phyloP scores from a whole-genome alignment of 371 early-diverging fungal species.

The Vittaforma corneae region DNA sequence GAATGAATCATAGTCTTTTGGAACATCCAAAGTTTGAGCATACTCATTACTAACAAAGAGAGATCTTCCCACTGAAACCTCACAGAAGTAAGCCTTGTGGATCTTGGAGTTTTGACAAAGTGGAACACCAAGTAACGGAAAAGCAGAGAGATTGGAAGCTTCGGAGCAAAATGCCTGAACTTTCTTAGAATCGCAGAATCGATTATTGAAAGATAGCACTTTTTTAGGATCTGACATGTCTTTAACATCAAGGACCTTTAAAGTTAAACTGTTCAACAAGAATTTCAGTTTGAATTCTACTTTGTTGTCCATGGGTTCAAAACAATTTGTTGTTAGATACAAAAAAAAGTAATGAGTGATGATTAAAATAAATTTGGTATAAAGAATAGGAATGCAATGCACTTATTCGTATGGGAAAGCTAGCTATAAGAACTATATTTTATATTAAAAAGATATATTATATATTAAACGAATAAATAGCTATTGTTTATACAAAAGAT shows the following conservation, averaged over 20 bases:
- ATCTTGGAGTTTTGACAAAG: conserved; percentile 27
- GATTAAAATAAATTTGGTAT: not conserved
- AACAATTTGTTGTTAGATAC: not conserved
- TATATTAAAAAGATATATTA: not conserved
- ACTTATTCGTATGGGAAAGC: not conserved
- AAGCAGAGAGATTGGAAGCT: conserved; percentile 6
- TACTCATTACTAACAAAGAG: conserved; percentile 52
- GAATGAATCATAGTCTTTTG: conserved; percentile 50
- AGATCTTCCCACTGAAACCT: conserved; percentile 56
- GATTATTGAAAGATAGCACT: conserved; percentile 42
- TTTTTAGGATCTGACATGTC: conserved; percentile 30
- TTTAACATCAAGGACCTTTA: conserved; percentile 38
- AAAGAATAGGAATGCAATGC: not conserved
- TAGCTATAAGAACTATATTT: not conserved
- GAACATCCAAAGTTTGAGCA: conserved; percentile 44
- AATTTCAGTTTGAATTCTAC: conserved; percentile 55
- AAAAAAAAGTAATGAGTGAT: not conserved
- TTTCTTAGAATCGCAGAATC: conserved; percentile 44
- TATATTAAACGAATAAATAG: not conserved
- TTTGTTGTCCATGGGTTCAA: conserved; percentile 19
- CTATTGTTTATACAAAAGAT: too few relatives aligned
- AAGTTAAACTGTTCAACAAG: conserved; percentile 45
- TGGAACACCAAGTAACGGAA: conserved; percentile 54
- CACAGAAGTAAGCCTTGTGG: conserved; percentile 56
- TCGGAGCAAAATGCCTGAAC: conserved; percentile 42